A percentile compares a stretch with the other conserved stretches of the same genome.
These are phyloP conservation scores for Protea cynaroides DNA, from an alignment of 164 flowering plant species.

Conservation along the genomic window DNA sequence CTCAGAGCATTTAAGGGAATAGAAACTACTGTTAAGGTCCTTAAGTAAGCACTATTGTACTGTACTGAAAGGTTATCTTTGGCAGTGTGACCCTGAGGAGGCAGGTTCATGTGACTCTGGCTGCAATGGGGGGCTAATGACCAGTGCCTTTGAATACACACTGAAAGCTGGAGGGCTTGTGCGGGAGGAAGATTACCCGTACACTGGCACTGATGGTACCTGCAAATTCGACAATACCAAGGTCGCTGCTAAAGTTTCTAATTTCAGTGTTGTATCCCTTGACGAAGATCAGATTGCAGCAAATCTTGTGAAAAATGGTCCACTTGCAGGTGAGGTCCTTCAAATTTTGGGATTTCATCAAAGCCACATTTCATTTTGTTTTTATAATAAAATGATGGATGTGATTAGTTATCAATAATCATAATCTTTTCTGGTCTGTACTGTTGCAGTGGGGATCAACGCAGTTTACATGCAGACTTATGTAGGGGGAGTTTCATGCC, in stretches of 20 bases:
- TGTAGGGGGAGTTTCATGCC: constrained; percentile 11
- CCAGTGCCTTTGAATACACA: constrained; percentile 82
- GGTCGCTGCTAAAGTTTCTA: constrained; percentile 74
- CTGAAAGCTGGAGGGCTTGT: constrained; percentile 92
- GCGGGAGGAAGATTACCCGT: constrained; percentile 91
- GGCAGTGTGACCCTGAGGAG: constrained; percentile 90
- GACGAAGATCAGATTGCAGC: constrained; percentile 97
- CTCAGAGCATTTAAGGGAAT: too few relatives aligned
- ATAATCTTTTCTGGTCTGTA: constrained; percentile 7
- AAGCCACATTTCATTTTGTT: too few relatives aligned
- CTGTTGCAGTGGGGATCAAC: constrained; percentile 39
- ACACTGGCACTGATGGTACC: constrained; percentile 70
- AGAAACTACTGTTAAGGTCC: too few relatives aligned
- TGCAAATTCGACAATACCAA: constrained; percentile 88
- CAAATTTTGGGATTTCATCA: background rate
- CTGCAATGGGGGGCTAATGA: constrained; percentile 95
- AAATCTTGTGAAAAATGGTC: constrained; percentile 88
- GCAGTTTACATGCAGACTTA: constrained; percentile 11
- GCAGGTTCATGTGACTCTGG: constrained; percentile 76
- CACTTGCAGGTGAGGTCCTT: constrained; percentile 65
- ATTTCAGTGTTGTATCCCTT: constrained; percentile 86
- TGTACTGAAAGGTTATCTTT: background rate
- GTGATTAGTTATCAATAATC: background rate
- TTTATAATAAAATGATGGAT: too few relatives aligned
- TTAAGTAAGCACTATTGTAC: too few relatives aligned